Evolutionary conservation across 768 basidiomycete species (phyloP), one percentile per base, ranked within the genome.

Genomic region (Naematelia encephala): DNA sequence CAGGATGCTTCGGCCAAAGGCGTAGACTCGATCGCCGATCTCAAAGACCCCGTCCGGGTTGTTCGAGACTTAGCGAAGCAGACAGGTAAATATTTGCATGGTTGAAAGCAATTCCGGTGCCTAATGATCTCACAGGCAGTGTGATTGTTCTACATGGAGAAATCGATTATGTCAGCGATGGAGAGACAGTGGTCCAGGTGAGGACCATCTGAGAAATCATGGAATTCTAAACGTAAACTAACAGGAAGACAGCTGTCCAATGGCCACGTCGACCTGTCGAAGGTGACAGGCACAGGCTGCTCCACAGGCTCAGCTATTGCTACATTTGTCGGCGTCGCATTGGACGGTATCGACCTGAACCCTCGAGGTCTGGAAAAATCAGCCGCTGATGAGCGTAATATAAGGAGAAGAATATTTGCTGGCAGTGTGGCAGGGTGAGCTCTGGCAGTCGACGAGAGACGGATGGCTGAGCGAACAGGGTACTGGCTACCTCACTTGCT

Each of bases 21-120:
- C 44, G 44, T 46, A n/a, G 44, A 46, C 14, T 46, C 44, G 44
- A 46, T n/a, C n/a, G n/a, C n/a, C n/a, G n/a, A n/a, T n/a, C n/a
- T n/a, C n/a, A n/a, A n/a, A n/a, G n/a, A n/a, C n/a, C n/a, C n/a
- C n/a, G n/a, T n/a, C n/a, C n/a, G n/a, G n/a, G n/a, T n/a, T n/a
- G n/a, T n/a, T n/a, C n/a, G n/a, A n/a, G n/a, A n/a, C n/a, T n/a
- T n/a, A n/a, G n/a, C n/a, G n/a, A n/a, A n/a, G n/a, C n/a, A n/a
- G n/a, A n/a, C n/a, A n/a, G n/a, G n/a, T n/a, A n/a, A n/a, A n/a
- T n/a, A n/a, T n/a, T n/a, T n/a, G n/a, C n/a, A n/a, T n/a, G n/a
- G n/a, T n/a, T n/a, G n/a, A n/a, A n/a, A n/a, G n/a, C n/a, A n/a
- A n/a, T 46, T 46, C 14, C 23, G 4, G 44, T 23, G 44, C 44